Conservation (phyloP, 768 basidiomycete genomes). For the Tulasnella sp. region DNA sequence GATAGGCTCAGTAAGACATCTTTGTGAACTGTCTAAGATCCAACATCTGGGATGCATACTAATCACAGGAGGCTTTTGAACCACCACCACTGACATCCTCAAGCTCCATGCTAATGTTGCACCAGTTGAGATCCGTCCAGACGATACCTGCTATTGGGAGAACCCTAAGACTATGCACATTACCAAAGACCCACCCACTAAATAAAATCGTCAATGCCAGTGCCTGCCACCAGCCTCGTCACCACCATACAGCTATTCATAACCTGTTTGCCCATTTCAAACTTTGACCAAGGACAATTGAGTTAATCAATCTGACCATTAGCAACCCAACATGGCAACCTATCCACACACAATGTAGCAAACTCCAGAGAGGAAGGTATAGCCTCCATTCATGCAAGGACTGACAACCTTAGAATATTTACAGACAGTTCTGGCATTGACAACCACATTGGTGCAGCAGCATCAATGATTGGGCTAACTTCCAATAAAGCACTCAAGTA, state of each 20-base stretch:
- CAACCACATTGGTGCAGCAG: background rate
- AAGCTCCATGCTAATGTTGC: background rate
- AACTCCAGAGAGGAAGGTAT: background rate
- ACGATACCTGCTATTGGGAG: background rate
- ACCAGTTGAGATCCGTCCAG: background rate
- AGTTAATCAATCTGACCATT: background rate
- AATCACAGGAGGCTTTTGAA: background rate
- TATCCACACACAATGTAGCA: background rate
- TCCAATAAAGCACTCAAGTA: background rate
- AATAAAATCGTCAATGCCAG: background rate
- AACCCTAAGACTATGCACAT: background rate
- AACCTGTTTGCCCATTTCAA: background rate
- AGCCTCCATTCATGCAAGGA: background rate
- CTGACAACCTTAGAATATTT: background rate
- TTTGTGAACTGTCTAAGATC: background rate
- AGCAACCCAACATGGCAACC: background rate
- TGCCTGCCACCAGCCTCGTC: background rate
- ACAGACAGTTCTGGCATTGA: background rate
- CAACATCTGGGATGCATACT: background rate
- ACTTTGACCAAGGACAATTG: background rate
- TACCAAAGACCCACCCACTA: background rate
- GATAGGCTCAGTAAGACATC: background rate
- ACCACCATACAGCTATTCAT: background rate
- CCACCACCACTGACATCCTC: background rate
- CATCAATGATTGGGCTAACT: background rate